Percentiles rank a stretch among this genome's conserved stretches.
These are phyloP conservation scores for Mortierella polycephala DNA, from an alignment of 371 early-diverging fungal species.

Conservation along the genomic window DNA sequence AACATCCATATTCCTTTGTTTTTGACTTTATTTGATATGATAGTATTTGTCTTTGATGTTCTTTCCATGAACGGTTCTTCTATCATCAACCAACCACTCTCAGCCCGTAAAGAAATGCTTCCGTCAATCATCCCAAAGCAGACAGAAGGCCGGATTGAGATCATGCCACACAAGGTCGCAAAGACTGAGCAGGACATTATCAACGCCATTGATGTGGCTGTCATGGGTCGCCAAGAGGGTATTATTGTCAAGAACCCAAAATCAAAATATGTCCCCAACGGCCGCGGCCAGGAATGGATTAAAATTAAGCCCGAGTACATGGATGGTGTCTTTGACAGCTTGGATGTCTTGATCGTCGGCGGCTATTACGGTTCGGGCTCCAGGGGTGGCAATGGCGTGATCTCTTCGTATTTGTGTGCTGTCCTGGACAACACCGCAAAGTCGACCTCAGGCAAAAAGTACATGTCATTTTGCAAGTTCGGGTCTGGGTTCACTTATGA, in stretches of 20 bases:
- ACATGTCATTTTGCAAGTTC: conserved; percentile 73
- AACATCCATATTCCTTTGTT: neutral
- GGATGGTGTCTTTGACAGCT: conserved; percentile 70
- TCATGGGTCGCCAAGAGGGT: conserved; percentile 66
- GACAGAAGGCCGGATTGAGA: conserved; percentile 59
- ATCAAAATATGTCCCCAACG: conserved; percentile 66
- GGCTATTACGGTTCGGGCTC: conserved; percentile 72
- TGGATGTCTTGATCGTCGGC: conserved; percentile 81
- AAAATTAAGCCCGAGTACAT: conserved; percentile 85
- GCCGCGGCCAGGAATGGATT: conserved; percentile 71
- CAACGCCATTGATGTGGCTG: conserved; percentile 65
- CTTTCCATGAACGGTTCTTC: conserved; percentile 70
- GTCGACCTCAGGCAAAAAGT: conserved; percentile 44
- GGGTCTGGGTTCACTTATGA: conserved; percentile 76
- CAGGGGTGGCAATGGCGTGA: conserved; percentile 61
- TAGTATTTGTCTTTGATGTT: conserved; percentile 79
- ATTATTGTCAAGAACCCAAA: conserved; percentile 77
- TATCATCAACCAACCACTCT: conserved; percentile 64
- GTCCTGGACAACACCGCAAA: conserved; percentile 65
- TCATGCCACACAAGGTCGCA: conserved; percentile 64
- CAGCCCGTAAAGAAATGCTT: conserved; percentile 62
- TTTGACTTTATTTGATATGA: neutral
- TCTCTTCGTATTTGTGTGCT: conserved; percentile 77
- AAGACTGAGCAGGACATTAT: conserved; percentile 67
- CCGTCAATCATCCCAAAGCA: conserved; percentile 60